phyloP scores from a whole-genome alignment of 75 land plant genomes.

The Azolla pinnata region DNA sequence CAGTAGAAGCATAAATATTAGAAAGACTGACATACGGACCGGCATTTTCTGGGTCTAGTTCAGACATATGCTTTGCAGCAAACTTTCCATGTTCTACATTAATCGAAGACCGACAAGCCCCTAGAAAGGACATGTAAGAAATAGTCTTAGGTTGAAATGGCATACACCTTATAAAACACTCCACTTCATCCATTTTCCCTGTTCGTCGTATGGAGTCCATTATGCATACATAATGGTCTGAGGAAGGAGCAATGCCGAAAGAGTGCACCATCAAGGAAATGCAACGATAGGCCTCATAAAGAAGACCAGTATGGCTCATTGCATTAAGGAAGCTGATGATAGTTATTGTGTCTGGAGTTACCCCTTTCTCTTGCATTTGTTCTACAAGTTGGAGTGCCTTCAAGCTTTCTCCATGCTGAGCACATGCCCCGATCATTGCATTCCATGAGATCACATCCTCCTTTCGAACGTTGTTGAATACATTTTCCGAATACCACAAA shows the following conservation, averaged over 20 bases:
- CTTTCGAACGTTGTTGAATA: constrained; percentile 15
- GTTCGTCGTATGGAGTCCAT: constrained; percentile 43
- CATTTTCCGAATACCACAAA: constrained; percentile 22
- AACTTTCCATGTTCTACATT: constrained; percentile 33
- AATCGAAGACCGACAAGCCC: constrained; percentile 33
- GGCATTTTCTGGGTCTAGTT: constrained; percentile 51
- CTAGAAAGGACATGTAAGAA: constrained; percentile 37
- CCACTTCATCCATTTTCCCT: constrained; percentile 35
- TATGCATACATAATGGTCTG: constrained; percentile 16
- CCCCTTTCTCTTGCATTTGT: constrained; percentile 9
- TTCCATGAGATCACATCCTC: constrained; percentile 35
- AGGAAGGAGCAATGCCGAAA: constrained; percentile 1
- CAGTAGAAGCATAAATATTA: constrained; percentile 61
- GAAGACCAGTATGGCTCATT: constrained; percentile 24
- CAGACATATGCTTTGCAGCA: constrained; percentile 39
- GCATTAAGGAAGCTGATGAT: constrained; percentile 14
- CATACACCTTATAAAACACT: constrained; percentile 30
- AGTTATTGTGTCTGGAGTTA: constrained; percentile 7
- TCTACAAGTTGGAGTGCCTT: constrained; percentile 27
- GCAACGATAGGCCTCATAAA: constrained; percentile 4
- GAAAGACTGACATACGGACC: constrained; percentile 54
- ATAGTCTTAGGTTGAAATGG: constrained; percentile 39
- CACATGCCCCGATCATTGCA: constrained; percentile 42
- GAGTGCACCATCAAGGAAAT: constrained; percentile 8
- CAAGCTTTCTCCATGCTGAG: constrained; percentile 36